Evolutionary conservation across 495 filamentous ascomycete species (phyloP), one percentile per base, ranked within the genome.

Genomic region (Penicillium manginii): DNA sequence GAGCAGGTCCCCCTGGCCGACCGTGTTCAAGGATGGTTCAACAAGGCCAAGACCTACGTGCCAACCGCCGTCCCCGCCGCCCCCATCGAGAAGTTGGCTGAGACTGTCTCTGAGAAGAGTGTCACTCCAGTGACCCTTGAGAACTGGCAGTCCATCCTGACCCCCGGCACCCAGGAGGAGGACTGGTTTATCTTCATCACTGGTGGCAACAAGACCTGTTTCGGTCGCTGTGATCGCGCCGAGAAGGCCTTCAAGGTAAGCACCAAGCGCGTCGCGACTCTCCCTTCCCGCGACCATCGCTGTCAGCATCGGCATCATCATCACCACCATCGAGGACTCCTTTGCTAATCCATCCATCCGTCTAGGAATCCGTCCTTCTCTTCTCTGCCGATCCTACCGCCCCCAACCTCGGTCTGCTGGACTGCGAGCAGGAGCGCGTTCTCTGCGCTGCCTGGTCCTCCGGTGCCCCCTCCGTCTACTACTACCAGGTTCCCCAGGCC

Each of bases 121-220:
- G 82, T 89, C 60, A 76, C 77, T 37, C 72, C 67, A n/a, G 72
- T 97, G 59, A 89, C 85, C 37, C 76, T 88, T 59, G 71, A 83
- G 46, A 90, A 91, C 83, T 94, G 89, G 87, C 82, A 88, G 63
- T 66, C 81, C 14, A 72, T 91, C 54, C 84, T 92, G 59, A 81
- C 75, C 21, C 86, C 88, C 9, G 81, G 87, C 9, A 75, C 82
- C 52, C 71, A 85, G 14, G 82, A 88, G 2, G 85, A 89, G 72
- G 88, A 93, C 71, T 96, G 89, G 90, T 84, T 88, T 77, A 77
- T 96, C 57, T 83, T 89, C 67, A 73, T 96, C 50, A 91, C 88
- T 1, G 92, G 92, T 50, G 86, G 90, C 42, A 96, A 96, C 76
- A 91, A 88, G 78, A 93, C 91, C 29, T 97, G 92, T 79, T 91